Conservation (phyloP, 2,329 filamentous ascomycete genomes). For the Mollisia scopiformis region DNA sequence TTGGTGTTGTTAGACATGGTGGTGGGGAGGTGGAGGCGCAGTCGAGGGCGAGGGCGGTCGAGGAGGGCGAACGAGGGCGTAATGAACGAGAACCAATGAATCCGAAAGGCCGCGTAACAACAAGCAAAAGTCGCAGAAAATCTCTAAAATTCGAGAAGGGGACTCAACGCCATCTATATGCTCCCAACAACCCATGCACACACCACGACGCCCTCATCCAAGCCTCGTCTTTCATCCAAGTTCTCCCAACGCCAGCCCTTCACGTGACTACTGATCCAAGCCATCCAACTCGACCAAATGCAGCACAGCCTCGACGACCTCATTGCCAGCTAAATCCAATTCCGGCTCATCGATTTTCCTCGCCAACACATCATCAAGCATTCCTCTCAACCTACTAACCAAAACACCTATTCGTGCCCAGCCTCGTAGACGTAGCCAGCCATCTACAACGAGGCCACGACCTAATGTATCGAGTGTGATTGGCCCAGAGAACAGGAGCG, state of each 20-base stretch:
- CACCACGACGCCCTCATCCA: background rate
- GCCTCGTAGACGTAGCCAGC: slow-evolving; percentile 83
- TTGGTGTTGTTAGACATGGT: too few species aligned
- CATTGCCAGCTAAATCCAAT: slow-evolving; percentile 57
- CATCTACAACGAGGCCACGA: slow-evolving; percentile 85
- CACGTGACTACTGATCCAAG: slow-evolving; percentile 58
- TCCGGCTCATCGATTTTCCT: slow-evolving; percentile 78
- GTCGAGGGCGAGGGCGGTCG: too few species aligned
- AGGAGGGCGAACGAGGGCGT: too few species aligned
- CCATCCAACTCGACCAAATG: slow-evolving; percentile 89
- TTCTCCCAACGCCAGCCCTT: too few species aligned
- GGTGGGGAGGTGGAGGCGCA: too few species aligned
- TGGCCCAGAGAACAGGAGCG: slow-evolving; percentile 85
- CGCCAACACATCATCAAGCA: slow-evolving; percentile 85
- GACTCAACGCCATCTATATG: slow-evolving; percentile 19
- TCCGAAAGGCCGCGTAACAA: background rate
- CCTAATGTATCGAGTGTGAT: slow-evolving; percentile 88
- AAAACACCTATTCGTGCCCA: slow-evolving; percentile 96
- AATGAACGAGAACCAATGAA: background rate
- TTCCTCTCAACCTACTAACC: slow-evolving; percentile 77
- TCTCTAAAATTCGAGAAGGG: background rate
- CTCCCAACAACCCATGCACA: background rate
- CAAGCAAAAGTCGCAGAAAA: slow-evolving; percentile 4
- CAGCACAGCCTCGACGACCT: slow-evolving; percentile 77
- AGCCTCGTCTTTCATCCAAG: too few species aligned